Conservation (phyloP, 208 protist genomes). For the Leptomonas seymouri region DNA sequence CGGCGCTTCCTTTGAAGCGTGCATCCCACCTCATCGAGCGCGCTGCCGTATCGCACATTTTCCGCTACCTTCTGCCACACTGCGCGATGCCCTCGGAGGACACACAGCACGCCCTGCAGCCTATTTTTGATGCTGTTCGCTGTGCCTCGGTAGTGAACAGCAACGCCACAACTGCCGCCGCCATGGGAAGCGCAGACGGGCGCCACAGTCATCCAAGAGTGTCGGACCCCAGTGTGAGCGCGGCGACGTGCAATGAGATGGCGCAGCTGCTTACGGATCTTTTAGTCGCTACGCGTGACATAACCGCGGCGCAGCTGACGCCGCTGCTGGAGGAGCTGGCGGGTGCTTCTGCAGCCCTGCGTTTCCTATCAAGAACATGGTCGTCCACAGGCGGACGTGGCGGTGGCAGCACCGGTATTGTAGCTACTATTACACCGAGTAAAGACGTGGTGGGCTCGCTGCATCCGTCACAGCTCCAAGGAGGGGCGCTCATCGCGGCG, state of each 20-base stretch:
- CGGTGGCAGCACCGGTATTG: background rate
- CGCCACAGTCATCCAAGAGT: too few species aligned
- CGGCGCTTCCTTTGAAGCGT: slow-evolving; percentile 32
- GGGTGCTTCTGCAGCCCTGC: slow-evolving; percentile 37
- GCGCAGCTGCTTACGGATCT: slow-evolving; percentile 58
- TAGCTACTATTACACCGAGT: too few species aligned
- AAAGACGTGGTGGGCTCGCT: background rate
- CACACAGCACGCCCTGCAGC: slow-evolving; percentile 28
- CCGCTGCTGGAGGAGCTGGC: slow-evolving; percentile 58
- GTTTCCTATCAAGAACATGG: background rate
- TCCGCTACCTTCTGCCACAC: slow-evolving; percentile 52
- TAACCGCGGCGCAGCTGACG: slow-evolving; percentile 51
- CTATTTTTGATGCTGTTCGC: slow-evolving; percentile 42
- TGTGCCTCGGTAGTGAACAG: slow-evolving; percentile 22
- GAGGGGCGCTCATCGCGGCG: slow-evolving; percentile 49
- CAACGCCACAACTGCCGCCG: background rate
- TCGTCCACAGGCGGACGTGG: background rate
- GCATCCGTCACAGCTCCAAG: slow-evolving; percentile 1
- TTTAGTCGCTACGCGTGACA: slow-evolving; percentile 39
- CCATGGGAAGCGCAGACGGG: background rate
- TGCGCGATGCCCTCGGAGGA: slow-evolving; percentile 24
- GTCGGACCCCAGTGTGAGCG: slow-evolving; percentile 12
- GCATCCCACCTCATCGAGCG: slow-evolving; percentile 59
- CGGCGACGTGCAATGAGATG: slow-evolving; percentile 55
- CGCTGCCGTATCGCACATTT: slow-evolving; percentile 49